These are phyloP conservation scores for Seiridium cupressi DNA, from an alignment of 2,329 filamentous ascomycete species.

Conservation along the genomic window DNA sequence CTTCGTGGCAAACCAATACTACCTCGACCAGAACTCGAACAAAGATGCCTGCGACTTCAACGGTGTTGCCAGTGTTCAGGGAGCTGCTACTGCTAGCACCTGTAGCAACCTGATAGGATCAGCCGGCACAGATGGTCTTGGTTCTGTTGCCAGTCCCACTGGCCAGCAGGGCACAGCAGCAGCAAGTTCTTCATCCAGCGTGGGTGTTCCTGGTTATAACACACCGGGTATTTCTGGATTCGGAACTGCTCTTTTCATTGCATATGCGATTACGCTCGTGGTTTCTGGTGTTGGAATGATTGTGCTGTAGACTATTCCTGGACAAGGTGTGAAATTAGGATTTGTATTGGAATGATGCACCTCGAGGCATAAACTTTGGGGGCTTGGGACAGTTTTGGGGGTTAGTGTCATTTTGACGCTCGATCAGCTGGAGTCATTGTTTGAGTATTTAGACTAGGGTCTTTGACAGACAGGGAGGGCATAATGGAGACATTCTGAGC, in stretches of 20 bases:
- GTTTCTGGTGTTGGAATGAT: slow-evolving; percentile 53
- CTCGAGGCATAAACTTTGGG: neutral
- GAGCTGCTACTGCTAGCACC: slow-evolving; percentile 41
- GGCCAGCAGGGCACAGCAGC: slow-evolving; percentile 35
- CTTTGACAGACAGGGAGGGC: slow-evolving; percentile 1
- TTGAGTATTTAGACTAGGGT: slow-evolving; percentile 5
- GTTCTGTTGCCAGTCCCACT: slow-evolving; percentile 48
- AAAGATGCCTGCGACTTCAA: slow-evolving; percentile 68
- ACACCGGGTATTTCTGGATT: slow-evolving; percentile 26
- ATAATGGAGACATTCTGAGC: neutral
- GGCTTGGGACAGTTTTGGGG: neutral
- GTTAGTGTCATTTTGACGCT: neutral
- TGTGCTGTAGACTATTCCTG: slow-evolving; percentile 43
- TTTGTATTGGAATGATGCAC: neutral
- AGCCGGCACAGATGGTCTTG: slow-evolving; percentile 61
- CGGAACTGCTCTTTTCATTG: slow-evolving; percentile 36
- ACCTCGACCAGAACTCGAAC: slow-evolving; percentile 47
- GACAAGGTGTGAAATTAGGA: neutral
- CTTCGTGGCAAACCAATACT: slow-evolving; percentile 74
- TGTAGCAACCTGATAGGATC: slow-evolving; percentile 61
- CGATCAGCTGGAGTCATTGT: neutral
- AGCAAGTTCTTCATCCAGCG: slow-evolving; percentile 36
- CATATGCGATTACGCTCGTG: slow-evolving; percentile 47
- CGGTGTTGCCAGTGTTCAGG: slow-evolving; percentile 58
- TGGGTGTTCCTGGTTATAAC: slow-evolving; percentile 37